These are phyloP conservation scores for Rutstroemia sp. DNA, from an alignment of 2,329 filamentous ascomycete species.

Conservation along the genomic window DNA sequence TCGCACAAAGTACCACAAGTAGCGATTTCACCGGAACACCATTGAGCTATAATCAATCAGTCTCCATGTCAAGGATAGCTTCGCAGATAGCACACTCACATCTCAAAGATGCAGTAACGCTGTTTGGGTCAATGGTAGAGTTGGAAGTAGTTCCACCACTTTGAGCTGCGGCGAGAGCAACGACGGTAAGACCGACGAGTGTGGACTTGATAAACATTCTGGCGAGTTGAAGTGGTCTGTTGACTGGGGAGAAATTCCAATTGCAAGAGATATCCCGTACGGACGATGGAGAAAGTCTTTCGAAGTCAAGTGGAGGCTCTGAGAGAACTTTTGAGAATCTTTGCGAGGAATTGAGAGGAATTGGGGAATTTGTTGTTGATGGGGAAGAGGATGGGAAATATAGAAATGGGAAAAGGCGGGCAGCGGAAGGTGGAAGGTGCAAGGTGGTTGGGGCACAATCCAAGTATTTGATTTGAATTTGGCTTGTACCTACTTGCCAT, in stretches of 20 bases:
- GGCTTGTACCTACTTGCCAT: not conserved
- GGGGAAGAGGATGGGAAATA: not conserved
- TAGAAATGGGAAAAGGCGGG: not conserved
- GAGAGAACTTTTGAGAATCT: not conserved
- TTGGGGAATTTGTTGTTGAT: not conserved
- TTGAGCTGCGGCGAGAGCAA: constrained; percentile 19
- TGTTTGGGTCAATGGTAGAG: constrained; percentile 22
- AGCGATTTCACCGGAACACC: constrained; percentile 53
- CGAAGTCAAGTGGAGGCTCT: not conserved
- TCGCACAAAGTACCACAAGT: constrained; percentile 54
- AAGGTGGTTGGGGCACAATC: not conserved
- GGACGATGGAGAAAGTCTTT: not conserved
- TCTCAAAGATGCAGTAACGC: constrained; percentile 15
- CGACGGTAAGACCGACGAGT: constrained; percentile 21
- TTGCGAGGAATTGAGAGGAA: not conserved
- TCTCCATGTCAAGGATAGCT: not conserved
- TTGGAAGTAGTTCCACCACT: constrained; percentile 16
- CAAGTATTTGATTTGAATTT: not conserved
- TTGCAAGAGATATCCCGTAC: not conserved
- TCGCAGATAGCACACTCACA: constrained; percentile 13
- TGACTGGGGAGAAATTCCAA: constrained; percentile 11
- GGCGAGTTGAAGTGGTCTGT: not conserved
- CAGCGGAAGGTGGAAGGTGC: not conserved
- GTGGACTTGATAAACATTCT: constrained; percentile 26
- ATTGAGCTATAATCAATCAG: constrained; percentile 35